phyloP scores from a whole-genome alignment of 495 filamentous ascomycete genomes.

The Xylaria telfairii region DNA sequence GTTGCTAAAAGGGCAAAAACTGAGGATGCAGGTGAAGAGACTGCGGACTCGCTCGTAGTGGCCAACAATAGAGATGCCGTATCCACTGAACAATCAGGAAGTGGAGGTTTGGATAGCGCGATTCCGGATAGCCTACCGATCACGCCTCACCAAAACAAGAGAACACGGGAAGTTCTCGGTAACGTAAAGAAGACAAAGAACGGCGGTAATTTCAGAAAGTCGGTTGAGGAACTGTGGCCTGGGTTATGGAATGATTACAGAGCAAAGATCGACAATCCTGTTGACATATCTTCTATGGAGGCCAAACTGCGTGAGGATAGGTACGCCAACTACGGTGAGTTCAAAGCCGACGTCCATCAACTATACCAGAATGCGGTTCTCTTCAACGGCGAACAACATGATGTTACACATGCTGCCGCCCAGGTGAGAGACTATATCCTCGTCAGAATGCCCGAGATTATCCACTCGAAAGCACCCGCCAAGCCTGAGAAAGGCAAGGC shows the following conservation, averaged over 20 bases:
- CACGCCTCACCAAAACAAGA: conserved; percentile 53
- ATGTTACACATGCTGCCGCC: conserved; percentile 67
- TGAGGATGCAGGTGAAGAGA: conserved; percentile 39
- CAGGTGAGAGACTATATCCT: conserved; percentile 66
- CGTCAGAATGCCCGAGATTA: conserved; percentile 61
- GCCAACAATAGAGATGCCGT: conserved; percentile 18
- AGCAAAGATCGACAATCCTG: conserved; percentile 72
- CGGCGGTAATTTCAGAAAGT: conserved; percentile 71
- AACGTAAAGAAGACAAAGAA: conserved; percentile 83
- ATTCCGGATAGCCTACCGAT: conserved; percentile 44
- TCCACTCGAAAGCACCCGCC: conserved; percentile 51
- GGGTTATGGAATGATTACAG: conserved; percentile 66
- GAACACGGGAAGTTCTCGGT: conserved; percentile 60
- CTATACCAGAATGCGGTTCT: conserved; percentile 75
- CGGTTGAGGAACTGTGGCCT: conserved; percentile 67
- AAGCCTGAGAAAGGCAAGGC: conserved; percentile 62
- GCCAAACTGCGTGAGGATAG: conserved; percentile 69
- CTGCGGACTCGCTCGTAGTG: conserved; percentile 38
- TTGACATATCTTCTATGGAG: conserved; percentile 86
- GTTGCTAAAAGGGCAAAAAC: conserved; percentile 79
- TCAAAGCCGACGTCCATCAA: conserved; percentile 73
- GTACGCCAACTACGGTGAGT: conserved; percentile 71
- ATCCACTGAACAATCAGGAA: conserved; percentile 16
- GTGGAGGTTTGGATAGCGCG: conserved; percentile 34
- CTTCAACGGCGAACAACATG: conserved; percentile 84